These are phyloP conservation scores for Dendrothele bispora DNA, from an alignment of 768 basidiomycete species.

Conservation along the genomic window DNA sequence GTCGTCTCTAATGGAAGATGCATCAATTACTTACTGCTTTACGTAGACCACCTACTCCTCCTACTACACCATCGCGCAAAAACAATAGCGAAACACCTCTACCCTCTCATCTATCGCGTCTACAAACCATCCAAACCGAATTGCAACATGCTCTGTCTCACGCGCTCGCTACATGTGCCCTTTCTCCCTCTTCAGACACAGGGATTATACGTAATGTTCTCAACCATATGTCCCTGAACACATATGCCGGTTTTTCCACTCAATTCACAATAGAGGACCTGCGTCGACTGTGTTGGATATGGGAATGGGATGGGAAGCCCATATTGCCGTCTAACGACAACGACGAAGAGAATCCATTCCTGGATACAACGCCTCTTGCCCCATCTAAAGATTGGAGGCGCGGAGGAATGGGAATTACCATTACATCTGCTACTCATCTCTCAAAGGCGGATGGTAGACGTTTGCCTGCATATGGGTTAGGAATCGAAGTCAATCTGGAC, in stretches of 20 bases:
- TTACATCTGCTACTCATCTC: conserved; percentile 73
- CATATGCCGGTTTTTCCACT: conserved; percentile 65
- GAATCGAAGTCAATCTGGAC: conserved; percentile 84
- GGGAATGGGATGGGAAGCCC: conserved; percentile 74
- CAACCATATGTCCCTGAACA: conserved; percentile 69
- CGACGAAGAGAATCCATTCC: conserved; percentile 75
- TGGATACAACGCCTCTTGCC: conserved; percentile 37
- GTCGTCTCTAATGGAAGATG: conserved; percentile 18
- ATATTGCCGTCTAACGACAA: conserved; percentile 14
- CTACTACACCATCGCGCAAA: conserved; percentile 43
- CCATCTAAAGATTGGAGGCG: conserved; percentile 71
- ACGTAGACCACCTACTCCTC: conserved; percentile 59
- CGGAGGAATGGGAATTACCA: conserved; percentile 75
- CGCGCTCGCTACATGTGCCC: conserved; percentile 79
- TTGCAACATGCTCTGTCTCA: conserved; percentile 84
- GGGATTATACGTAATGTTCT: conserved; percentile 77
- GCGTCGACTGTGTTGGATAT: conserved; percentile 79
- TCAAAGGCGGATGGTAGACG: conserved; percentile 65
- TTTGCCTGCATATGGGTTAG: conserved; percentile 79
- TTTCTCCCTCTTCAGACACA: conserved; percentile 73
- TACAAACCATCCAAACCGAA: conserved; percentile 63
- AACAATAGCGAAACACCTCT: conserved; percentile 31
- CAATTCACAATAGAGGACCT: conserved; percentile 71
- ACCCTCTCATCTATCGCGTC: conserved; percentile 59
- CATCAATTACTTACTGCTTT: conserved; percentile 4